Base-by-base conservation (phyloP, 2,329 filamentous ascomycete genomes). In the Cladosporium sp. region DNA sequence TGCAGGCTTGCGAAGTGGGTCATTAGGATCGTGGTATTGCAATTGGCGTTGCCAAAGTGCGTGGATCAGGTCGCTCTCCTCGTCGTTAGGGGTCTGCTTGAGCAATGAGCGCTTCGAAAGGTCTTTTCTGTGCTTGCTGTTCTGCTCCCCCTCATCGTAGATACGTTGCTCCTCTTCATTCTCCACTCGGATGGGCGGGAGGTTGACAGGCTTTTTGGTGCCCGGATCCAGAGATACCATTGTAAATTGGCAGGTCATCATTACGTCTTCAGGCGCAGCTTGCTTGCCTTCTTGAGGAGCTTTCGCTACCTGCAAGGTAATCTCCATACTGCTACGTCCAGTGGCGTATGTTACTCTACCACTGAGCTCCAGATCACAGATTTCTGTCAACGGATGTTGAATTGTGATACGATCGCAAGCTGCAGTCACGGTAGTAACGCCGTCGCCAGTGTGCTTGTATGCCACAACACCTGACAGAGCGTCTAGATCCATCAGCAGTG, bases 401-500 rank as follows among this genome's bases (percentile, higher is more conserved):
- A 91, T 85, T 3, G 80, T 82, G 63, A 87, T 87, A 50, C 84
- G 74, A 65, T 87, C 84, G 57, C 83, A 84, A 19, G 83, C 83
- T 15, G 84, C 84, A 3, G 84, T 87, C 34, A 87, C 84, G 1
- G 83, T 86, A 1, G 81, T 83, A 1, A 86, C 83, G 42, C 75
- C 74, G 53, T 87, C 84, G 17, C 85, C 85, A 0, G 85, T 86
- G 64, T 88, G 85, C 61, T 87, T 89, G 72, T 91, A 87, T 17
- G 89, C 88, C 57, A 92, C 83, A 47, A 91, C 83, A 9, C 89
- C 89, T 0, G 88, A 88, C 7, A 92, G 74, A 0, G 89, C 89
- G 72, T 92, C 89, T 1, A 92, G 79, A 61, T 92, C 89, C 87
- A 91, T 91, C 60, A 92, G 83, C 15, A 92, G 75, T 0, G 88